A percentile compares a stretch with the other conserved stretches of the same genome.
Conservation (phyloP, 139 green algal genomes). For the Medakamo hakoo region DNA sequence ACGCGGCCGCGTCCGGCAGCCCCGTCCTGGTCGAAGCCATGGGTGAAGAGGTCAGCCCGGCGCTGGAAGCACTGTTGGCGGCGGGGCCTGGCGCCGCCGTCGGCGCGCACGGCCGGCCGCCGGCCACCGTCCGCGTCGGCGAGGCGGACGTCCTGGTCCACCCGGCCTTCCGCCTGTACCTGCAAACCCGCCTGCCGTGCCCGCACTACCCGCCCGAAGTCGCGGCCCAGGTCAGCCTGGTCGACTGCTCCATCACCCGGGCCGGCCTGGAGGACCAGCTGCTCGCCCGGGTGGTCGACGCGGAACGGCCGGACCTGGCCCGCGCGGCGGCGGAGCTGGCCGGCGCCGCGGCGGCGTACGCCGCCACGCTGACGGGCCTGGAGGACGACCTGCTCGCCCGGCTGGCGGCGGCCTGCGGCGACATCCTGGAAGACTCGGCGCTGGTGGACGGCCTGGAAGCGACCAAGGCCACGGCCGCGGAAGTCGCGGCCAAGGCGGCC, state of each 20-base stretch:
- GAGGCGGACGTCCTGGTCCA: slow-evolving; percentile 62
- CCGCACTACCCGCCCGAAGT: slow-evolving; percentile 86
- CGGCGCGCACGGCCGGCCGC: no score
- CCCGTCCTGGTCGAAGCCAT: slow-evolving; percentile 63
- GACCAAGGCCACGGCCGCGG: slow-evolving; percentile 69
- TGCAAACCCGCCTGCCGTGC: slow-evolving; percentile 76
- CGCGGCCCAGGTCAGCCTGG: slow-evolving; percentile 64
- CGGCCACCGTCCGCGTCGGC: slow-evolving; percentile 45
- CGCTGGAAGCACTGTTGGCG: neutral
- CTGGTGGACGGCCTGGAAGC: slow-evolving; percentile 82
- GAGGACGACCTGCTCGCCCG: slow-evolving; percentile 69
- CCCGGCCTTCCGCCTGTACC: slow-evolving; percentile 56
- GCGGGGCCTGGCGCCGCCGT: no score
- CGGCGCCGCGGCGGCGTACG: slow-evolving; percentile 63
- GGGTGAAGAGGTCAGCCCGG: neutral
- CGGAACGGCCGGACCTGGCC: slow-evolving; percentile 74
- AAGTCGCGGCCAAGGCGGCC: slow-evolving; percentile 71
- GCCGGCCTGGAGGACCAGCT: slow-evolving; percentile 81
- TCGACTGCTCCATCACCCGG: slow-evolving; percentile 86
- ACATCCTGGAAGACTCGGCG: slow-evolving; percentile 85
- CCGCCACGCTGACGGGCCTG: slow-evolving; percentile 65
- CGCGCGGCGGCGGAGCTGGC: slow-evolving; percentile 39
- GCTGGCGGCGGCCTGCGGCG: slow-evolving; percentile 31
- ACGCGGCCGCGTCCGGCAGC: slow-evolving; percentile 45
- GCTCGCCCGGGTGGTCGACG: slow-evolving; percentile 58